Percentiles rank a stretch among this genome's conserved stretches.
phyloP scores from a whole-genome alignment of 164 flowering plant species.

The Dillenia suffruticosa region DNA sequence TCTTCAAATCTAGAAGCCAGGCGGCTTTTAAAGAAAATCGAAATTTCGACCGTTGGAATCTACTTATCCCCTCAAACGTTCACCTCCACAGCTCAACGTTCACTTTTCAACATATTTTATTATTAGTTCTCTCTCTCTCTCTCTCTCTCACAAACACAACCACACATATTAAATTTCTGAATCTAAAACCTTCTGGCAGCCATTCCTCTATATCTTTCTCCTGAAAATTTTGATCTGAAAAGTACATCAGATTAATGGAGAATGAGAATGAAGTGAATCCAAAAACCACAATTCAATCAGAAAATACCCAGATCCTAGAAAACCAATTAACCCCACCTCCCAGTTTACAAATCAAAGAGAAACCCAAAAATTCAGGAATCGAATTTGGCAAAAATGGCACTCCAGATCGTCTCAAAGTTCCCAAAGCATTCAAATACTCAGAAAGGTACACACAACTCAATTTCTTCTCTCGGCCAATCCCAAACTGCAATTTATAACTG shows the following conservation, averaged over 20 bases:
- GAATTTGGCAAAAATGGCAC: slow-evolving; percentile 25
- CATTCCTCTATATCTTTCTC: too few relatives aligned
- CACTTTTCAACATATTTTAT: too few relatives aligned
- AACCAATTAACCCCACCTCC: slow-evolving; percentile 16
- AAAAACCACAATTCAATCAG: slow-evolving; percentile 7
- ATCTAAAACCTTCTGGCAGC: too few relatives aligned
- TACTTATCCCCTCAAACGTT: slow-evolving; percentile 10
- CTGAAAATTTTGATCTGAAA: too few relatives aligned
- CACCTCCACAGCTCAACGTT: slow-evolving; percentile 2
- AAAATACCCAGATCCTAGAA: slow-evolving; percentile 1
- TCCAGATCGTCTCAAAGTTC: slow-evolving; percentile 55
- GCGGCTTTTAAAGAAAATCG: background rate
- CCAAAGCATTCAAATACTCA: slow-evolving; percentile 52
- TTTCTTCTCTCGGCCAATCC: background rate
- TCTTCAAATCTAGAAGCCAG: slow-evolving; percentile 6
- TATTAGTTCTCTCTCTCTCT: slow-evolving; percentile 2
- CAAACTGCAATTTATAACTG: background rate
- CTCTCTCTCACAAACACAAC: slow-evolving; percentile 1
- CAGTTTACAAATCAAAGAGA: slow-evolving; percentile 4
- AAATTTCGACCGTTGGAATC: slow-evolving; percentile 28
- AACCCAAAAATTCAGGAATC: slow-evolving; percentile 13
- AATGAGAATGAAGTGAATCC: slow-evolving; percentile 7
- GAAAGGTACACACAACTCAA: slow-evolving; percentile 37
- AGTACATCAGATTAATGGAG: slow-evolving; percentile 12
- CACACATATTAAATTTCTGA: too few relatives aligned